These are phyloP conservation scores for Madurella mycetomatis DNA, from an alignment of 2,329 filamentous ascomycete species.

Conservation along the genomic window DNA sequence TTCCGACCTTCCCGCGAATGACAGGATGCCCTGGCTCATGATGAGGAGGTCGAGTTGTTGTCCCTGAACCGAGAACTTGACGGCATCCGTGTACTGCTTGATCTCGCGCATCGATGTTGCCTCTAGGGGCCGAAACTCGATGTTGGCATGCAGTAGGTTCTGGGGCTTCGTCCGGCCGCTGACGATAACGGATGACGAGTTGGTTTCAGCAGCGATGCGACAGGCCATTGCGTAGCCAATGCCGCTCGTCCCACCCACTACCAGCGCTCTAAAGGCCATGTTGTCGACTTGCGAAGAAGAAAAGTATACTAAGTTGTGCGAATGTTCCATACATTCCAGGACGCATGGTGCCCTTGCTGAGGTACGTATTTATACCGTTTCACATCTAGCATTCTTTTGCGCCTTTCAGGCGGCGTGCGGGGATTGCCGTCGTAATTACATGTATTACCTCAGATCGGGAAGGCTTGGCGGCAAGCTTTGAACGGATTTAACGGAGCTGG, in stretches of 20 bases:
- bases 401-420: too few species aligned
- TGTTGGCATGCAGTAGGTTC: slow-evolving; percentile 30
- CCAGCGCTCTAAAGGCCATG: slow-evolving; percentile 27
- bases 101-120: slow-evolving; percentile 34
- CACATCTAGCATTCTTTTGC: too few species aligned
- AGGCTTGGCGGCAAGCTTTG: too few species aligned
- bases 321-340: too few species aligned
- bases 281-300: neutral
- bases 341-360: too few species aligned
- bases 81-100: slow-evolving; percentile 31
- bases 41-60: slow-evolving; percentile 36
- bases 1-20: slow-evolving; percentile 34
- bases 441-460: too few species aligned
- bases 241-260: slow-evolving; percentile 35
- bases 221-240: slow-evolving; percentile 36
- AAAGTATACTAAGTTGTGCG: neutral
- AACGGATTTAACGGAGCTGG: too few species aligned
- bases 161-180: slow-evolving; percentile 32
- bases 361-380: too few species aligned
- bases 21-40: slow-evolving; percentile 37
- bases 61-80: slow-evolving; percentile 26
- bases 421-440: too few species aligned
- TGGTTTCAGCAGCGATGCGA: slow-evolving; percentile 29
- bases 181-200: slow-evolving; percentile 30
- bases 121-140: slow-evolving; percentile 32